Conservation (phyloP, 169 alveolate species). For the Theileria parva region DNA sequence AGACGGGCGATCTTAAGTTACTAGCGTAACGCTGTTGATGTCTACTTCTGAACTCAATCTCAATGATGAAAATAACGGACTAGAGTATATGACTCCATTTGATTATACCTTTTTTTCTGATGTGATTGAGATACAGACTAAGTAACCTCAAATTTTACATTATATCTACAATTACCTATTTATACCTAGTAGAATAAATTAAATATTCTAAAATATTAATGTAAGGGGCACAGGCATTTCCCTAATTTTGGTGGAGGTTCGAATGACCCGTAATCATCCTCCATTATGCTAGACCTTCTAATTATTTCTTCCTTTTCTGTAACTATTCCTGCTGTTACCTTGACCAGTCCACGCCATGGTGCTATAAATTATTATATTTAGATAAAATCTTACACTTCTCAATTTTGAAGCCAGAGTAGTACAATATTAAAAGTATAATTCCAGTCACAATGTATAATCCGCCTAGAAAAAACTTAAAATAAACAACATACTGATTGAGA, state of each 20-base stretch:
- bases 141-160: neutral
- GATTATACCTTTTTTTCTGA: conserved; percentile 57
- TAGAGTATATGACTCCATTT: conserved; percentile 68
- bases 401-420: conserved; percentile 30
- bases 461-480: conserved; percentile 11
- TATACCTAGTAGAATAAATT: neutral
- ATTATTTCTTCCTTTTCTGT: neutral
- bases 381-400: conserved; percentile 27
- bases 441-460: conserved; percentile 45
- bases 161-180: conserved; percentile 4
- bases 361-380: conserved; percentile 4
- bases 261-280: conserved; percentile 4
- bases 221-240: conserved; percentile 63
- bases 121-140: conserved; percentile 19
- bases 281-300: conserved; percentile 9
- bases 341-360: conserved; percentile 54
- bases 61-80: conserved; percentile 70
- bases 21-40: conserved; percentile 65
- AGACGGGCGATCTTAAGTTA: conserved; percentile 75
- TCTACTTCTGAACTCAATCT: conserved; percentile 61
- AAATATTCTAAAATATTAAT: conserved; percentile 21
- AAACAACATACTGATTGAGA: conserved; percentile 1
- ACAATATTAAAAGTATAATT: conserved; percentile 11
- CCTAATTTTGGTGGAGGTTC: conserved; percentile 11
- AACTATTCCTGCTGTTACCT: conserved; percentile 12